Evolutionary conservation across 179 eudicot genomes (phyloP).

Genomic region (Beta lomatogona): DNA sequence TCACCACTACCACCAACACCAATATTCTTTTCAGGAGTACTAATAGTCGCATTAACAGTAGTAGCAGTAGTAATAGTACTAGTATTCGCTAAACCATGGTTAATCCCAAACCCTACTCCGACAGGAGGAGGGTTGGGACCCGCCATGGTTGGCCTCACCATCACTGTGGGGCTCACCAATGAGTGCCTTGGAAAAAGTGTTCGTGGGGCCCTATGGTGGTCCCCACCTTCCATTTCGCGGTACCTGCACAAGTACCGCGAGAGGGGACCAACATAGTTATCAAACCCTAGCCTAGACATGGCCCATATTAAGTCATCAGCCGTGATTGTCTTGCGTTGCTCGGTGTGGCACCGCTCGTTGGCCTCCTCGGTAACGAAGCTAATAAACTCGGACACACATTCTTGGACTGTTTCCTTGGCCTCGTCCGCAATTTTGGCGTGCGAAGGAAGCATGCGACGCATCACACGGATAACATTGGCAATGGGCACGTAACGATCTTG

Average conservation of each 20-base stretch:
- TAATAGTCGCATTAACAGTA: neutral
- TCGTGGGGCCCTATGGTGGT: neutral
- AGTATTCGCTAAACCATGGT: neutral
- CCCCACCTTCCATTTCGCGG: conserved; percentile 8
- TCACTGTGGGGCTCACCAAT: neutral
- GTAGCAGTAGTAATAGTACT: neutral
- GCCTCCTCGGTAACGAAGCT: conserved; percentile 38
- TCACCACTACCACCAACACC: neutral
- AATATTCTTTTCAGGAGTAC: neutral
- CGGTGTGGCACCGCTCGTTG: conserved; percentile 24
- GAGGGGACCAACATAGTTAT: conserved; percentile 32
- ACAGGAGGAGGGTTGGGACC: neutral
- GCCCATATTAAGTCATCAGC: conserved; percentile 36
- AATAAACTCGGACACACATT: conserved; percentile 38
- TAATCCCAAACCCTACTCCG: neutral
- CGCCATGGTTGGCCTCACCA: neutral
- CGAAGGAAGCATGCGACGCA: conserved; percentile 29
- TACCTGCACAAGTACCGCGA: conserved; percentile 13
- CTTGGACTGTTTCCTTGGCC: conserved; percentile 34
- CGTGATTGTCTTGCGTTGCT: conserved; percentile 34
- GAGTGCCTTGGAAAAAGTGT: neutral
- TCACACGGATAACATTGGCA: conserved; percentile 35
- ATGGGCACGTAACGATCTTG: conserved; percentile 31
- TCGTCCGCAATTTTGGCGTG: conserved; percentile 42
- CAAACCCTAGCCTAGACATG: conserved; percentile 29